Percentiles rank a stretch among this genome's conserved stretches.
Conservation (phyloP, 2,329 filamentous ascomycete species). For the Monilinia laxa region DNA sequence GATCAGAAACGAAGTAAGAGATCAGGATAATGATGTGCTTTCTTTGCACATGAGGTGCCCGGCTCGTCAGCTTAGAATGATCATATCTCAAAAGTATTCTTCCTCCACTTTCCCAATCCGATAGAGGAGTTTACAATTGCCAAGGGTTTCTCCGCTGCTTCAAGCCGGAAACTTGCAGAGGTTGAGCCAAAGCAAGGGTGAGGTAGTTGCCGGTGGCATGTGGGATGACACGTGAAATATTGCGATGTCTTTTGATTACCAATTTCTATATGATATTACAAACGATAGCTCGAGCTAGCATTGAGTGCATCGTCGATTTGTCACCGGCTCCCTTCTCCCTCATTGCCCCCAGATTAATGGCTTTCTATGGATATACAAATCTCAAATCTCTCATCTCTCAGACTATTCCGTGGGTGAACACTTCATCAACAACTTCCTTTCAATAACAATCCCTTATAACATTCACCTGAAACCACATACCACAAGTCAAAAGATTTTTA, state of each 20-base stretch:
- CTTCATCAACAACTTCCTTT: background rate
- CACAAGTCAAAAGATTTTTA: background rate
- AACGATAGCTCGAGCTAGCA: background rate
- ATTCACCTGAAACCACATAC: conserved; percentile 1
- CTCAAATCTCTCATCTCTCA: background rate
- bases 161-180: too few relatives aligned
- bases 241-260: background rate
- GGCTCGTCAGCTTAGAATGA: background rate
- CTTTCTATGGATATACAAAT: background rate
- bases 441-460: too few relatives aligned
- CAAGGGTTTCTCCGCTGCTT: too few relatives aligned
- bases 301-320: background rate
- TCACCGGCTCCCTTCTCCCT: background rate
- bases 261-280: background rate
- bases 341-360: background rate
- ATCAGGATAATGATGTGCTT: background rate
- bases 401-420: background rate
- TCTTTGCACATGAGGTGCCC: background rate
- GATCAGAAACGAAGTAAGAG: background rate
- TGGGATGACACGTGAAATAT: background rate
- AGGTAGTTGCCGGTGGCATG: conserved; percentile 6
- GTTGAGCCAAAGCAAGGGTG: background rate
- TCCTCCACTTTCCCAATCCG: too few relatives aligned
- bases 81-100: too few relatives aligned
- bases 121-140: too few relatives aligned